Conservation (phyloP, 345 rosid genomes). For the Hypericum perforatum region DNA sequence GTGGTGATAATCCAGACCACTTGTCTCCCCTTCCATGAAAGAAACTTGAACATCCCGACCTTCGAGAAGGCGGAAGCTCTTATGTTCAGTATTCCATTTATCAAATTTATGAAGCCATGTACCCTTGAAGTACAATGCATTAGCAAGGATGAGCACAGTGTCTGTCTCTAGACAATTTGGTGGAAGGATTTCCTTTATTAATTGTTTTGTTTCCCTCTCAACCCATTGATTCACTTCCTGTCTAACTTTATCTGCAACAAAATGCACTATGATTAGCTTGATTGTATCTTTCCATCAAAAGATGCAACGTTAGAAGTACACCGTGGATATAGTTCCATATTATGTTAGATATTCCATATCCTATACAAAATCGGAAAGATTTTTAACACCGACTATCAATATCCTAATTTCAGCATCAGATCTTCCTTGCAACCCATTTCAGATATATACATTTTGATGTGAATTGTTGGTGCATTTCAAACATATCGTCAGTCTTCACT, state of each 20-base stretch:
- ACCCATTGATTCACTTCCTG: constrained; percentile 23
- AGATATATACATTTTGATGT: too few species aligned
- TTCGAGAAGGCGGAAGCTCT: constrained; percentile 16
- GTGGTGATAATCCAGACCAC: not conserved
- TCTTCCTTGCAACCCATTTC: too few species aligned
- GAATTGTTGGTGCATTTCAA: too few species aligned
- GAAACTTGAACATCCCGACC: constrained; percentile 16
- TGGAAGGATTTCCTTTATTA: constrained; percentile 22
- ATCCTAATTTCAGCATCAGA: too few species aligned
- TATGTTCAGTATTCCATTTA: constrained; percentile 9
- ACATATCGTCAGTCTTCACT: too few species aligned
- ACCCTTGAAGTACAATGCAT: constrained; percentile 35
- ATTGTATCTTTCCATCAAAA: too few species aligned
- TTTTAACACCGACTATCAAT: too few species aligned
- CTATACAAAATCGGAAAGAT: too few species aligned
- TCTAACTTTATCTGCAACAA: constrained; percentile 12
- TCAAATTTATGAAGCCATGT: constrained; percentile 21
- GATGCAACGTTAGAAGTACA: too few species aligned
- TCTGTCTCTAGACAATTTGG: not conserved
- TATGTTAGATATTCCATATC: too few species aligned
- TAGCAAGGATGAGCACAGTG: constrained; percentile 22
- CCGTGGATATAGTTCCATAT: too few species aligned
- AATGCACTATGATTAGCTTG: too few species aligned
- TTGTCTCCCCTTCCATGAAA: constrained; percentile 18
- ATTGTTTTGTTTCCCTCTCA: constrained; percentile 19